A percentile compares a stretch with the other conserved stretches of the same genome.
Evolutionary conservation across 2,329 filamentous ascomycete species (phyloP).

Genomic region (Ophiostoma perfectum): DNA sequence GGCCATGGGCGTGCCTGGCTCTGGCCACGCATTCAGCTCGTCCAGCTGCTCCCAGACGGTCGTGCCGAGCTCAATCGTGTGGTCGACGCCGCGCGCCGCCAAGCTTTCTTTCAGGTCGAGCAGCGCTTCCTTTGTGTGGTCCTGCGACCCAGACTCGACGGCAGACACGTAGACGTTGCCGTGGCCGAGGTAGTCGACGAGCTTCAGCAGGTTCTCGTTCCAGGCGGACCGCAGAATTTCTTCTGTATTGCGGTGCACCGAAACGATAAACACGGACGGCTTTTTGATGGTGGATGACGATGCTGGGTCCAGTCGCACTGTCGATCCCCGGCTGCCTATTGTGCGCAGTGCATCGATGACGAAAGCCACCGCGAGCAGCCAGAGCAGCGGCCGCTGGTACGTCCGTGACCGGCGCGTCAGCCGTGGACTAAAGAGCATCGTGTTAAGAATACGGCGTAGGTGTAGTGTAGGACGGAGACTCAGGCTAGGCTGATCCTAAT

Average conservation of each 20-base stretch:
- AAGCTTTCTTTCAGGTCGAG: conserved; percentile 51
- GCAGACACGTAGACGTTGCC: conserved; percentile 61
- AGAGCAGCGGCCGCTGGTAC: conserved; percentile 34
- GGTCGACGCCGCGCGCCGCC: conserved; percentile 45
- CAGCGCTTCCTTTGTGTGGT: conserved; percentile 59
- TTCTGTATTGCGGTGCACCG: conserved; percentile 63
- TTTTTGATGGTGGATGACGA: conserved; percentile 29
- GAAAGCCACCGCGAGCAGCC: conserved; percentile 33
- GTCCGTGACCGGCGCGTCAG: conserved; percentile 30
- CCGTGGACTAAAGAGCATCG: conserved; percentile 36
- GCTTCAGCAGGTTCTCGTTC: conserved; percentile 52
- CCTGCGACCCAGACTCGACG: conserved; percentile 63
- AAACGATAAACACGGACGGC: conserved; percentile 56
- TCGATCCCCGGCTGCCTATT: conserved; percentile 23
- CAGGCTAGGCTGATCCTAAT: no score
- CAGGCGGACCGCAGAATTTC: conserved; percentile 53
- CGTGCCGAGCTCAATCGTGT: conserved; percentile 53
- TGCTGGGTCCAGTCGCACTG: conserved; percentile 15
- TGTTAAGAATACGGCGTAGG: no score
- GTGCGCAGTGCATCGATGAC: conserved; percentile 31
- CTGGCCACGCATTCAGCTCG: conserved; percentile 42
- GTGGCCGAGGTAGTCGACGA: conserved; percentile 52
- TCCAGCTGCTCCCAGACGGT: conserved; percentile 51
- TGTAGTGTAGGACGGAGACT: no score
- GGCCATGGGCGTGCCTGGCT: conserved; percentile 29